These are phyloP conservation scores for Coleophoma crateriformis DNA, from an alignment of 2,329 filamentous ascomycete genomes.

Conservation along the genomic window DNA sequence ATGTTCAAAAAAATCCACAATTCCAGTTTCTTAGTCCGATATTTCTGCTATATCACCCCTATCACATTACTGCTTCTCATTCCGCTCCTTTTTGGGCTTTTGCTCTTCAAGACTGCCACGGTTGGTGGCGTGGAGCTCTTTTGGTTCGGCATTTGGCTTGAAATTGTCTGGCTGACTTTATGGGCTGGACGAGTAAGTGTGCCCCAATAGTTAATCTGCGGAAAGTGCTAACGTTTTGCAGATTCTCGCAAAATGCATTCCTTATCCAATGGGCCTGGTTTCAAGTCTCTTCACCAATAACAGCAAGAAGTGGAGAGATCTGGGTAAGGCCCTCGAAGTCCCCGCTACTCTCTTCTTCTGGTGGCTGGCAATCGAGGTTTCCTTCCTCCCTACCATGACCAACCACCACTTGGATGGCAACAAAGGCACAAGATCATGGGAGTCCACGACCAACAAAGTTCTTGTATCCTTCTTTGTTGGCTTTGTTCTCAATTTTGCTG, in stretches of 20 bases:
- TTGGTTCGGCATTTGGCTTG: conserved; percentile 95
- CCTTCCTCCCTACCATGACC: conserved; percentile 78
- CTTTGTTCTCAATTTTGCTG: conserved; percentile 72
- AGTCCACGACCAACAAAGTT: conserved; percentile 75
- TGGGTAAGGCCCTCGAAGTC: conserved; percentile 79
- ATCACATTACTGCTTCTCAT: conserved; percentile 59
- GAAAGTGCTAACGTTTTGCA: conserved; percentile 19
- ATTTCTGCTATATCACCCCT: conserved; percentile 66
- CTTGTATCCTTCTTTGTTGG: conserved; percentile 81
- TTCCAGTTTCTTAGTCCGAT: conserved; percentile 62
- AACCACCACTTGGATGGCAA: conserved; percentile 46
- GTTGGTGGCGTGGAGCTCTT: conserved; percentile 72
- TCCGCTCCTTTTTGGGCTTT: conserved; percentile 59
- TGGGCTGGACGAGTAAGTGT: conserved; percentile 64
- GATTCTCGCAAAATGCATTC: conserved; percentile 60
- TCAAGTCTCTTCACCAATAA: conserved; percentile 77
- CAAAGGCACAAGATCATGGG: conserved; percentile 57
- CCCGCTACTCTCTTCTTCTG: conserved; percentile 86
- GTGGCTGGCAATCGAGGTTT: conserved; percentile 82
- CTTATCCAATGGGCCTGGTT: conserved; percentile 53
- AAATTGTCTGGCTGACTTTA: conserved; percentile 86
- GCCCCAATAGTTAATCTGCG: neutral
- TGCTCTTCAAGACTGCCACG: conserved; percentile 52
- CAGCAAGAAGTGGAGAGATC: conserved; percentile 87
- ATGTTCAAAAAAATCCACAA: conserved; percentile 60